phyloP scores from a whole-genome alignment of 495 filamentous ascomycete species.

The Xylaria palmicola region DNA sequence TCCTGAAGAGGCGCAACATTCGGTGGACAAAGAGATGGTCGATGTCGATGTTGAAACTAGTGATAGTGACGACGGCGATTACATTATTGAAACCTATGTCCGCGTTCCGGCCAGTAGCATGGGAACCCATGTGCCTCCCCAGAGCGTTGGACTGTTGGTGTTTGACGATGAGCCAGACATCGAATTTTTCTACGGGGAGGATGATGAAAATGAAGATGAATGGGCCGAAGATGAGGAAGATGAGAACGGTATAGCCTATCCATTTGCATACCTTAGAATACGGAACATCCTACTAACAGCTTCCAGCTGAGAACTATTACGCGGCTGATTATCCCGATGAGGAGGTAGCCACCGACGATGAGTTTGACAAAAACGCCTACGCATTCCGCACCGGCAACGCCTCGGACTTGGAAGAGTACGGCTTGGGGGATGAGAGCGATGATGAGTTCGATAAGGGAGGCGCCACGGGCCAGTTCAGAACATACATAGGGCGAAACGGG shows the following conservation, averaged over 20 bases:
- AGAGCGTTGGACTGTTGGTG: conserved; percentile 49
- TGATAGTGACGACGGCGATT: conserved; percentile 48
- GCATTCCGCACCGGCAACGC: conserved; percentile 43
- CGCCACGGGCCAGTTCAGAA: conserved; percentile 17
- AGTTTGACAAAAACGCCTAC: conserved; percentile 47
- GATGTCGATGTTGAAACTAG: conserved; percentile 32
- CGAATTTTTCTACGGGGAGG: conserved; percentile 51
- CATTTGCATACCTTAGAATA: not conserved
- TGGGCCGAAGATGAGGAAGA: conserved; percentile 55
- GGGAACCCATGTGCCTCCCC: conserved; percentile 34
- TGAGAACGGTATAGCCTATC: conserved; percentile 46
- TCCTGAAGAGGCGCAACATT: conserved; percentile 30
- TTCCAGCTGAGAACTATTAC: conserved; percentile 55
- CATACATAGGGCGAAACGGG: conserved; percentile 24
- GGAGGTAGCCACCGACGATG: conserved; percentile 55
- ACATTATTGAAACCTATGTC: conserved; percentile 54
- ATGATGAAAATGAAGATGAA: conserved; percentile 46
- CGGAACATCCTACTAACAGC: conserved; percentile 7
- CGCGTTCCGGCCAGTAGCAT: conserved; percentile 49
- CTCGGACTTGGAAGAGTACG: conserved; percentile 47
- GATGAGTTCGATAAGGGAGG: conserved; percentile 24
- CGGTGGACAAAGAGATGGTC: conserved; percentile 25
- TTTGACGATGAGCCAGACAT: conserved; percentile 53
- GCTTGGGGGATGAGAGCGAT: conserved; percentile 20
- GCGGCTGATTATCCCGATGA: conserved; percentile 57